Evolutionary conservation across 176 grass and related monocot species (phyloP).

Genomic region (Oropetium thomaeum): DNA sequence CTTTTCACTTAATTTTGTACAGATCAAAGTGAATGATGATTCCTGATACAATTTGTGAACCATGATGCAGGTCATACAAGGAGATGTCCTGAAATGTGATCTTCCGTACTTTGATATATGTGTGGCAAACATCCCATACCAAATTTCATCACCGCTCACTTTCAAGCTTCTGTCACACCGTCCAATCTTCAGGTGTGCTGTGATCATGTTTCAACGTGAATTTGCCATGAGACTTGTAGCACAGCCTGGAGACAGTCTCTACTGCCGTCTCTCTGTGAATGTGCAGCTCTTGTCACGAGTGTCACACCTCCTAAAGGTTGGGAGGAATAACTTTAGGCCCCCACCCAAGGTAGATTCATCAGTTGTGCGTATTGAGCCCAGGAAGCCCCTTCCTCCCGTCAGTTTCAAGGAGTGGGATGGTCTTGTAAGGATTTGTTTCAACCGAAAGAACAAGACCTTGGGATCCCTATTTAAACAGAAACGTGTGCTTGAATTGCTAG

Average conservation of each 20-base stretch:
- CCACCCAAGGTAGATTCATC: constrained; percentile 92
- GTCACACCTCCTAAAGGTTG: constrained; percentile 85
- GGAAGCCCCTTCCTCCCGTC: constrained; percentile 75
- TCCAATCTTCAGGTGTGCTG: constrained; percentile 84
- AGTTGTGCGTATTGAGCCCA: constrained; percentile 88
- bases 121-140: constrained; percentile 93
- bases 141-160: constrained; percentile 85
- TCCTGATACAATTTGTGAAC: not conserved
- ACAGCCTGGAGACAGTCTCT: constrained; percentile 77
- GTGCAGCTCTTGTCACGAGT: constrained; percentile 81
- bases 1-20: not conserved
- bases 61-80: constrained; percentile 77
- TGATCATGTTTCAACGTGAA: constrained; percentile 96
- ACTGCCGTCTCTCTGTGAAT: constrained; percentile 93
- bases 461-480: constrained; percentile 83
- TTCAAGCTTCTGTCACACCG: constrained; percentile 89
- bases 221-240: constrained; percentile 95
- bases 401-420: constrained; percentile 96
- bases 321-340: constrained; percentile 88
- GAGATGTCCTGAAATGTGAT: constrained; percentile 91
- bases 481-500: constrained; percentile 61
- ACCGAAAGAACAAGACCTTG: constrained; percentile 89
- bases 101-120: constrained; percentile 96
- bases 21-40: not conserved
- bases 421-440: constrained; percentile 72